Evolutionary conservation across 257 asterid species (phyloP).

Genomic region (Solanum appendiculatum): DNA sequence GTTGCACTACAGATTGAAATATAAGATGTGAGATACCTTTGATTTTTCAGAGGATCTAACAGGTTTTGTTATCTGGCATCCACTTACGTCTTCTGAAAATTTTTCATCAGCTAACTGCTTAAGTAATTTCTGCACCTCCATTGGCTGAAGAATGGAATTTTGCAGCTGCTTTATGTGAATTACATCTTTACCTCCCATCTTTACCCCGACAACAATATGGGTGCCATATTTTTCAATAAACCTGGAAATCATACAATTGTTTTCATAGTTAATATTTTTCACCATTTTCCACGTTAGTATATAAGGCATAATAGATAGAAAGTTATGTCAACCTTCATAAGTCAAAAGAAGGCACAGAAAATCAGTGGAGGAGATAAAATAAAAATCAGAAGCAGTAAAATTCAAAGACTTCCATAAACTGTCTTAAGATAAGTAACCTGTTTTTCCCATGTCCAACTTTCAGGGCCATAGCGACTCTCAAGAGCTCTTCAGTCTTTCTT

Average conservation of each 20-base stretch:
- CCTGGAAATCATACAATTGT: slow-evolving; percentile 40
- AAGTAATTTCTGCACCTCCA: slow-evolving; percentile 75
- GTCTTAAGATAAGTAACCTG: neutral
- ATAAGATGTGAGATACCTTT: slow-evolving; percentile 36
- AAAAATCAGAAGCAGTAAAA: neutral
- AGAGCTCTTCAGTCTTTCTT: neutral
- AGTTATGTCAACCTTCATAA: neutral
- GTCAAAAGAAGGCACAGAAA: neutral
- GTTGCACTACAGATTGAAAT: neutral
- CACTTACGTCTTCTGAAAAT: slow-evolving; percentile 45
- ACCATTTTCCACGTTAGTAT: neutral
- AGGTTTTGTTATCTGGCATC: slow-evolving; percentile 15
- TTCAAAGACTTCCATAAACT: neutral
- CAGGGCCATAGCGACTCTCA: neutral
- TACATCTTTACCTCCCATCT: slow-evolving; percentile 98
- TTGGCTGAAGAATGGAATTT: slow-evolving; percentile 55
- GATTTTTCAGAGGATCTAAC: slow-evolving; percentile 28
- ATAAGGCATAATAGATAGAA: neutral
- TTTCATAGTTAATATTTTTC: neutral
- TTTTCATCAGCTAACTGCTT: slow-evolving; percentile 75
- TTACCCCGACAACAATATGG: slow-evolving; percentile 81
- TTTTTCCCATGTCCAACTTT: neutral
- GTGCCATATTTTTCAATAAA: slow-evolving; percentile 92
- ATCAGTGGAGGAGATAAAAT: neutral
- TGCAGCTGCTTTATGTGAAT: slow-evolving; percentile 89